These are phyloP conservation scores for Avena atlantica DNA, from an alignment of 176 grass and related monocot genomes.

Conservation along the genomic window DNA sequence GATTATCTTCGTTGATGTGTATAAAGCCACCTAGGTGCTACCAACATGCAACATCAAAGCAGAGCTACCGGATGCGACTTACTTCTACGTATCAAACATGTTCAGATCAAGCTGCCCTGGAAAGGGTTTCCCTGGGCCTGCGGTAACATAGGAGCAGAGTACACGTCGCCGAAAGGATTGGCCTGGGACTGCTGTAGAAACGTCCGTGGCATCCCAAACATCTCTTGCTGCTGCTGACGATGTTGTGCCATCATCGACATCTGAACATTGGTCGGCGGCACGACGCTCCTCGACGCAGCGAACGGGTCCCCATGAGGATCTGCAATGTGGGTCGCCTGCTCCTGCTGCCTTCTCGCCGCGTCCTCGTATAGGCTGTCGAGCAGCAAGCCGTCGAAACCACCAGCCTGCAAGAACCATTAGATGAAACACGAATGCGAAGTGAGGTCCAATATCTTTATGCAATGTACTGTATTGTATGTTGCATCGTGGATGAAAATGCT, in stretches of 20 bases:
- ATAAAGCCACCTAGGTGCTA: too few species aligned
- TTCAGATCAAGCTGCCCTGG: conserved; percentile 75
- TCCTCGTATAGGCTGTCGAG: conserved; percentile 82
- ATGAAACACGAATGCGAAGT: too few species aligned
- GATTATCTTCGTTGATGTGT: too few species aligned
- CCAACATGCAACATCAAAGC: neutral
- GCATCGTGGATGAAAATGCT: neutral
- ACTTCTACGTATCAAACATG: neutral
- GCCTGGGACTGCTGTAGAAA: conserved; percentile 20
- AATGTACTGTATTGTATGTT: neutral
- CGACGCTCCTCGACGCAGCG: conserved; percentile 54
- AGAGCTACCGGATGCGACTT: neutral
- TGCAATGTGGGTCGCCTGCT: neutral
- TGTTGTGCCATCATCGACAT: conserved; percentile 68
- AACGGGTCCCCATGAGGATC: conserved; percentile 56
- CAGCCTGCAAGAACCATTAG: conserved; percentile 46
- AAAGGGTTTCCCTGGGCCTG: conserved; percentile 11
- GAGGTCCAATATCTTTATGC: neutral
- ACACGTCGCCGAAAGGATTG: conserved; percentile 66
- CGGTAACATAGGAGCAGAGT: conserved; percentile 26
- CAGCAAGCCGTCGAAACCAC: conserved; percentile 75
- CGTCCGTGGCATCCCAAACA: conserved; percentile 53
- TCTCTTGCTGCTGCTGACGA: conserved; percentile 44
- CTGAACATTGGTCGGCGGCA: conserved; percentile 66
- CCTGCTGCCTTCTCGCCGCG: conserved; percentile 49